Base-by-base conservation (phyloP, 257 asterid species). In the Solanum chiquidenum region DNA sequence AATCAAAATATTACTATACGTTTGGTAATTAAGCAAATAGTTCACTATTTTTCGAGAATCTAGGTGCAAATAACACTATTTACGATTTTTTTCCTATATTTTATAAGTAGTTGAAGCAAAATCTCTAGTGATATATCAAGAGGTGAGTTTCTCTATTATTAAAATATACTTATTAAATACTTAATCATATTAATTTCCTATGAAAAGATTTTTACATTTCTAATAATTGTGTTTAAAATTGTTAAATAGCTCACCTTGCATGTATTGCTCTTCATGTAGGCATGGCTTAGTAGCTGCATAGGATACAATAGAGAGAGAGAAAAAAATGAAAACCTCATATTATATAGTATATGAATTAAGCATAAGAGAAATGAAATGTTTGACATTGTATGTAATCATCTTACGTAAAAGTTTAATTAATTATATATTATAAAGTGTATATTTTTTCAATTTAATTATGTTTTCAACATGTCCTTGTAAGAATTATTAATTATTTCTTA, bases 261-360 rank as follows among this genome's bases (percentile, higher is more conserved):
- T 49, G 89, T n/a, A 55, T 76, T 86, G 27, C 80, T 82, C 88
- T 89, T 89, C 76, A 86, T 29, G 83, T 89, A 87, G n/a, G 92
- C 88, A 35, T 86, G 88, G 89, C 86, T 86, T 8, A 90, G 55
- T 37, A 85, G 83, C 92, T 90, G 88, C 75, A 79, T 16, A n/a
- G 18, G 25, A 44, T 52, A 20, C 20, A 58, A 3, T 29, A 2
- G 2, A 18, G 5, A 83, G 3, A 29, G 18, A 55, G n/a, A 33
- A 11, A 2, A 5, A 16, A 2, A 52, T 14, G 40, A 71, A 16
- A 14, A 71, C 4, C 2, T 69, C 20, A 69, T 27, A 27, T 68
- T 12, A 69, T 29, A 52, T 2, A 52, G 62, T 52, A 16, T 55
- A 55, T 55, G 66, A 55, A 55, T 55, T 20, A 55, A 52, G n/a